These are phyloP conservation scores for Syzygium oleosum DNA, from an alignment of 345 rosid genomes.

Conservation along the genomic window DNA sequence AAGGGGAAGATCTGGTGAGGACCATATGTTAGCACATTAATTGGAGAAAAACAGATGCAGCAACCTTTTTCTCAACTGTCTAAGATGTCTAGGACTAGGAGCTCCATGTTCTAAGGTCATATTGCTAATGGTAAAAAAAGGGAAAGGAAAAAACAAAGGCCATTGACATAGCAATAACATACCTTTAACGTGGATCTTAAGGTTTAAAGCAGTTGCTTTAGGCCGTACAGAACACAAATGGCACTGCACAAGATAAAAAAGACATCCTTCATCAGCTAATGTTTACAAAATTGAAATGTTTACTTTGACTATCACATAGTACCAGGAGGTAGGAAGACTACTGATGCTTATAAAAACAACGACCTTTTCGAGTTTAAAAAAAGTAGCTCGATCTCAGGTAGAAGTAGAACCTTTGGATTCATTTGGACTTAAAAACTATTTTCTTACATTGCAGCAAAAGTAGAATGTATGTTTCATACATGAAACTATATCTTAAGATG, in stretches of 20 bases:
- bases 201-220: conserved; percentile 17
- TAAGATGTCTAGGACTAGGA: too few relatives aligned
- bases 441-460: neutral
- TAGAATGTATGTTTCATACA: neutral
- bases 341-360: neutral
- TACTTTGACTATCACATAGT: neutral
- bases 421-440: neutral
- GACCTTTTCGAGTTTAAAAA: neutral
- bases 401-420: neutral
- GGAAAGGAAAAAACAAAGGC: too few relatives aligned
- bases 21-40: too few relatives aligned
- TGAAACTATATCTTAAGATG: neutral
- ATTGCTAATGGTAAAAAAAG: too few relatives aligned
- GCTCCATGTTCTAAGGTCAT: too few relatives aligned
- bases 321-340: neutral
- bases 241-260: conserved; percentile 36
- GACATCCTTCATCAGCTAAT: neutral
- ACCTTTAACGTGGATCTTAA: conserved; percentile 9
- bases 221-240: conserved; percentile 38
- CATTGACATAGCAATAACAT: neutral
- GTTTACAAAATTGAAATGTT: neutral
- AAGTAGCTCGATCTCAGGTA: neutral
- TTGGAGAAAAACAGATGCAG: too few relatives aligned
- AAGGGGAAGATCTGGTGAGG: too few relatives aligned
- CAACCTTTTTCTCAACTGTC: too few relatives aligned